These are phyloP conservation scores for Pharnaceum exiguum DNA, from an alignment of 148 eudicot genomes.

Conservation along the genomic window DNA sequence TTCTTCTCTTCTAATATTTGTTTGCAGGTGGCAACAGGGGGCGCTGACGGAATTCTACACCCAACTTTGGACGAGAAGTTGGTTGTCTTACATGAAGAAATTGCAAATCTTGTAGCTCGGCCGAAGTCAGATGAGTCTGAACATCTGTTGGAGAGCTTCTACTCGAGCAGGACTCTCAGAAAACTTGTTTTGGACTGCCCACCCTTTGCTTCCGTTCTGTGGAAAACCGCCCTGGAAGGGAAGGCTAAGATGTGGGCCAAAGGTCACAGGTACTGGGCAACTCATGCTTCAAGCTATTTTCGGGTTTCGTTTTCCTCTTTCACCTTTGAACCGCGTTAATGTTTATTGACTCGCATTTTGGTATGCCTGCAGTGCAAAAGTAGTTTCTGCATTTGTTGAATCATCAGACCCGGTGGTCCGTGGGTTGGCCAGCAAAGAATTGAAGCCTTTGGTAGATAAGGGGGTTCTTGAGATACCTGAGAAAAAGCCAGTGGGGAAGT, in stretches of 20 bases:
- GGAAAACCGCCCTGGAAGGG: constrained; percentile 73
- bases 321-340: no score
- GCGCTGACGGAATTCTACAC: constrained; percentile 66
- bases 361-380: constrained; percentile 49
- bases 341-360: constrained; percentile 5
- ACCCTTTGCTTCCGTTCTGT: constrained; percentile 60
- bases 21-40: constrained; percentile 75
- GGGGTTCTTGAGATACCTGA: constrained; percentile 56
- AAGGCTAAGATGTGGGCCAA: constrained; percentile 63
- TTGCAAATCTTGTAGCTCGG: constrained; percentile 59
- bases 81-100: constrained; percentile 40
- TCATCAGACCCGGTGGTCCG: constrained; percentile 46
- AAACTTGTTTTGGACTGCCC: constrained; percentile 81
- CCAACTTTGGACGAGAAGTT: constrained; percentile 55
- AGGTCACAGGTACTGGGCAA: constrained; percentile 91
- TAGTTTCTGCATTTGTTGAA: constrained; percentile 67
- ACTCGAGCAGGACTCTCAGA: constrained; percentile 83
- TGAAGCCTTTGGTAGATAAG: constrained; percentile 62
- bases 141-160: constrained; percentile 78
- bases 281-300: no score
- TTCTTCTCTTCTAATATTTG: no score
- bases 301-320: no score
- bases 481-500: constrained; percentile 27
- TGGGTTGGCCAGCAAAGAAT: constrained; percentile 47
- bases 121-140: constrained; percentile 61